A percentile compares a stretch with the other conserved stretches of the same genome.
phyloP scores from a whole-genome alignment of 1,284 basidiomycete genomes.

The Boletellus dicymbophilus region DNA sequence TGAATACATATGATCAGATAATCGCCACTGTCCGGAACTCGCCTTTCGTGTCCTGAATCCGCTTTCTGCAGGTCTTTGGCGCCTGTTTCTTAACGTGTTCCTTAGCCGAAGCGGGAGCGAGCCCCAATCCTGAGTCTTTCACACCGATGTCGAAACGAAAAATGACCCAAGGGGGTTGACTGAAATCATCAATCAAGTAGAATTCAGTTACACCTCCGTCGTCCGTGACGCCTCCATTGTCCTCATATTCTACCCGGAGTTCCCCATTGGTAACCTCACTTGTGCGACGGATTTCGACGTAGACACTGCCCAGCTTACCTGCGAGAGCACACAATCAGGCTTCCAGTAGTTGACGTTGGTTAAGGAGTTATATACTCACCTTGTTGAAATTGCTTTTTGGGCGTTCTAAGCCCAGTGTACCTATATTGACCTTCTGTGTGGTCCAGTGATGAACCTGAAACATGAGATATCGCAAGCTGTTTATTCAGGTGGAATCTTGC shows the following conservation, averaged over 20 bases:
- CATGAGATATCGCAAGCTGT: not conserved
- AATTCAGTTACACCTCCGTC: constrained; percentile 3
- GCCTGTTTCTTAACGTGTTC: not conserved
- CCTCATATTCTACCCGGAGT: not conserved
- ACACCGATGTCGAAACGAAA: constrained; percentile 13
- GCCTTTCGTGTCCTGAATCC: not conserved
- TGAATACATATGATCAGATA: not conserved
- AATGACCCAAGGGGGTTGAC: constrained; percentile 12
- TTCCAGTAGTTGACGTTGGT: not conserved
- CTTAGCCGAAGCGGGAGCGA: not conserved
- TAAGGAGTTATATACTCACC: constrained; percentile 2
- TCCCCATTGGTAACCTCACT: constrained; percentile 4
- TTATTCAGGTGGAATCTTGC: constrained; percentile 18
- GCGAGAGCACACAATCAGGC: not conserved
- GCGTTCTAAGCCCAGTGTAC: constrained; percentile 10
- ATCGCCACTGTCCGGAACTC: not conserved
- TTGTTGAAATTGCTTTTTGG: constrained; percentile 1
- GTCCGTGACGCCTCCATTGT: not conserved
- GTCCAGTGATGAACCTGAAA: constrained; percentile 8
- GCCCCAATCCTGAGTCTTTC: not conserved
- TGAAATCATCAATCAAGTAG: constrained; percentile 16
- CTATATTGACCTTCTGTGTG: not conserved
- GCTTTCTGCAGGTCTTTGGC: not conserved
- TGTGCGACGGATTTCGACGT: constrained; percentile 22
- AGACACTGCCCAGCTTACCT: constrained; percentile 12